Percentiles rank a stretch among this genome's conserved stretches.
Conservation (phyloP, 2,329 filamentous ascomycete genomes). For the Calonectria leucothoes region DNA sequence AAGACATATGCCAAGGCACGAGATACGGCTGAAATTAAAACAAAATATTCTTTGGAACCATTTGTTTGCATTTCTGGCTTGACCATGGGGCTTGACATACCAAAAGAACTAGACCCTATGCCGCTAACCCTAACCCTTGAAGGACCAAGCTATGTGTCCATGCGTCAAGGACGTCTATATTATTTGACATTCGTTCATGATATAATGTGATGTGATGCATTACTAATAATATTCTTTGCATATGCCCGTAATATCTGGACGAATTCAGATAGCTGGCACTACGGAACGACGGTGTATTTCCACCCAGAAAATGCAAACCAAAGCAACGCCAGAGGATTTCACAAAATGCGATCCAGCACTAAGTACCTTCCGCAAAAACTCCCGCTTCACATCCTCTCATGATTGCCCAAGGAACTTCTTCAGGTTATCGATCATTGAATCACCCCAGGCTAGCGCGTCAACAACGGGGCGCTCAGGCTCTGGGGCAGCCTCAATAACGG, state of each 20-base stretch:
- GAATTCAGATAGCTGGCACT: not conserved
- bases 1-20: not conserved
- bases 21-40: too few relatives aligned
- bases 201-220: not conserved
- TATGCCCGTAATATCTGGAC: not conserved
- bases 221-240: not conserved
- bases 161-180: not conserved
- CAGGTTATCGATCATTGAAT: not conserved
- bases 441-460: not conserved
- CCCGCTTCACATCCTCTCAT: too few relatives aligned
- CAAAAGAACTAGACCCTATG: not conserved
- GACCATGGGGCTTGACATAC: not conserved
- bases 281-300: not conserved
- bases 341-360: conserved; percentile 51
- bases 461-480: conserved; percentile 36
- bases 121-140: conserved; percentile 26
- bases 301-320: not conserved
- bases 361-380: not conserved
- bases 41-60: not conserved
- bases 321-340: conserved; percentile 5
- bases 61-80: not conserved
- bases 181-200: not conserved
- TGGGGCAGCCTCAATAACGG: conserved; percentile 60
- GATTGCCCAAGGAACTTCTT: not conserved
- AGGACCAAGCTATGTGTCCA: not conserved